These are phyloP conservation scores for Trichophyton mentagrophytes DNA, from an alignment of 2,329 filamentous ascomycete species.

Conservation along the genomic window DNA sequence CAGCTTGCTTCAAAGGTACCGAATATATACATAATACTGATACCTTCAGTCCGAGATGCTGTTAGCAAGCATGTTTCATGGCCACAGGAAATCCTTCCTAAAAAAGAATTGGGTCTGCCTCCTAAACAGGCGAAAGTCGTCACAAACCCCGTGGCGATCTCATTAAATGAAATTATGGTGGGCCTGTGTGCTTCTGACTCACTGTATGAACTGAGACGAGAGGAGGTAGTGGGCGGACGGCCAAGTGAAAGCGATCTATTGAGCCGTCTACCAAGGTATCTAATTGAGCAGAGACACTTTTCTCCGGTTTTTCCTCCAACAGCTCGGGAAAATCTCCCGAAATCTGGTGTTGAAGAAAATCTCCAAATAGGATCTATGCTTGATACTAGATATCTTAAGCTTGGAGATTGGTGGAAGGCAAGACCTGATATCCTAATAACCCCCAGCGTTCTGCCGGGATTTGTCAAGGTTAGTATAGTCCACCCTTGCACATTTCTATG, in stretches of 20 bases:
- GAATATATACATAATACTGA: constrained; percentile 65
- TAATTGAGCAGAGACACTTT: constrained; percentile 85
- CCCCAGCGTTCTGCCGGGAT: constrained; percentile 71
- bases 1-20: constrained; percentile 59
- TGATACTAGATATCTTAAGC: constrained; percentile 70
- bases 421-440: constrained; percentile 72
- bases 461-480: constrained; percentile 58
- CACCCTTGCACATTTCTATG: neutral
- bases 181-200: constrained; percentile 75
- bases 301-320: constrained; percentile 78
- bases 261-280: constrained; percentile 57
- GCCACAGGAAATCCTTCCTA: constrained; percentile 61
- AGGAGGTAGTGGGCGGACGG: constrained; percentile 52
- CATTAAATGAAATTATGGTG: constrained; percentile 73
- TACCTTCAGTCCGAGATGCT: constrained; percentile 71
- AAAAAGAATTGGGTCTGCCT: constrained; percentile 63
- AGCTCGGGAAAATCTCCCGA: constrained; percentile 53
- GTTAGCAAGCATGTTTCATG: constrained; percentile 75
- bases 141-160: constrained; percentile 81
- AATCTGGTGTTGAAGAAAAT: constrained; percentile 47
- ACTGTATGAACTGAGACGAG: constrained; percentile 64
- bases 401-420: constrained; percentile 82
- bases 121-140: constrained; percentile 59
- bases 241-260: constrained; percentile 49
- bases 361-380: constrained; percentile 61